A percentile compares a stretch with the other conserved stretches of the same genome.
phyloP scores from a whole-genome alignment of 768 basidiomycete species.

The Ramaria sp. region DNA sequence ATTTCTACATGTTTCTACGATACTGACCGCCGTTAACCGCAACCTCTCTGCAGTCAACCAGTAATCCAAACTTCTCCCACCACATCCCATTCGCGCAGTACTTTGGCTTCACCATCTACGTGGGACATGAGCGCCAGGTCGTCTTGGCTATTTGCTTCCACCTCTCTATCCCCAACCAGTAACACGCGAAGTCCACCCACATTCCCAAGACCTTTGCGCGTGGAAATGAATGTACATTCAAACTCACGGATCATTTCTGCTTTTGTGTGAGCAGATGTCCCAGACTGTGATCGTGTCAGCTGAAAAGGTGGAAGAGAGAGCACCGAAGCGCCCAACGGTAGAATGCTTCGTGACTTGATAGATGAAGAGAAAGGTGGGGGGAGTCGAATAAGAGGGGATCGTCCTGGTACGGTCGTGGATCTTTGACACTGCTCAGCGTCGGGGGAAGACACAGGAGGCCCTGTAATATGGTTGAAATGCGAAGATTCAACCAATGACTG shows the following conservation, averaged over 20 bases:
- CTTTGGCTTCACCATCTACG: conserved; percentile 28
- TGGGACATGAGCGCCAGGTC: conserved; percentile 8
- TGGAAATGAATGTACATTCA: conserved; percentile 49
- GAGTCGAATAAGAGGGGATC: conserved; percentile 22
- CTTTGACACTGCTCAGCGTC: conserved; percentile 13
- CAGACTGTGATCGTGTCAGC: conserved; percentile 24
- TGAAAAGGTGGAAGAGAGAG: conserved; percentile 29
- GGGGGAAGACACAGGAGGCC: conserved; percentile 26
- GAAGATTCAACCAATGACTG: conserved; percentile 1
- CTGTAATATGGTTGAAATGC: conserved; percentile 13
- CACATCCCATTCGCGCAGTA: conserved; percentile 60
- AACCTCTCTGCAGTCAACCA: conserved; percentile 12
- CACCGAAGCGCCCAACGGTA: conserved; percentile 42
- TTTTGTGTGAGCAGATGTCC: conserved; percentile 16
- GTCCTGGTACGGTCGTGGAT: not conserved
- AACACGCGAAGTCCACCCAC: conserved; percentile 67
- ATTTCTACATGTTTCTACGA: not conserved
- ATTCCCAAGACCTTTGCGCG: conserved; percentile 44
- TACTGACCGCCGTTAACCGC: not conserved
- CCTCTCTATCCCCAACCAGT: conserved; percentile 43
- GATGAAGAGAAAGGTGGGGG: conserved; percentile 20
- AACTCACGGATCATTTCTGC: conserved; percentile 43
- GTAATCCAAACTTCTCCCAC: conserved; percentile 63
- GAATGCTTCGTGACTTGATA: conserved; percentile 16
- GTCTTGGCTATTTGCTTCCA: conserved; percentile 20